Evolutionary conservation across 2,329 filamentous ascomycete species (phyloP).

Genomic region (Cladophialophora chaetospira): DNA sequence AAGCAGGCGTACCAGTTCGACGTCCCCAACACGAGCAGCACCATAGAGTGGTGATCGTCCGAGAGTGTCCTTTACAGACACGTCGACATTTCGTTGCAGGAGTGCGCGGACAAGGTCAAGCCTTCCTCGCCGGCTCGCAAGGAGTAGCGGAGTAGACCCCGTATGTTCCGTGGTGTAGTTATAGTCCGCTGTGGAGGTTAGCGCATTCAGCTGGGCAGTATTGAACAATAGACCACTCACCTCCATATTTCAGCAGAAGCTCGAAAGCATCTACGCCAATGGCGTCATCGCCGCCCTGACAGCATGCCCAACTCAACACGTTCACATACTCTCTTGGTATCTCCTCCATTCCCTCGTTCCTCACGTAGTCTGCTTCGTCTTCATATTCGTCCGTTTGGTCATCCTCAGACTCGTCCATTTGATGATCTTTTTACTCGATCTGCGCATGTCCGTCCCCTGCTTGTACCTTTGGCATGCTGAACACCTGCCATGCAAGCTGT

Average conservation of each 20-base stretch:
- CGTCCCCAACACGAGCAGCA: not conserved
- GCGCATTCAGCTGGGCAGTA: not conserved
- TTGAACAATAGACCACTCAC: not conserved
- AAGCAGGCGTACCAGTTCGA: not conserved
- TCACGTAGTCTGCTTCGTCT: not conserved
- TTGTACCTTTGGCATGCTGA: not conserved
- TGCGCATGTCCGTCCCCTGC: not conserved
- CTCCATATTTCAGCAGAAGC: not conserved
- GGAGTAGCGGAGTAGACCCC: not conserved
- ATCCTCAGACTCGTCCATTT: not conserved
- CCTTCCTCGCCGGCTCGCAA: not conserved
- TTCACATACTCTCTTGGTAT: not conserved
- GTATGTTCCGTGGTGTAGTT: not conserved
- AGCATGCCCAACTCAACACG: not conserved
- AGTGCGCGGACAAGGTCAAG: not conserved
- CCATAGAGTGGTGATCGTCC: not conserved
- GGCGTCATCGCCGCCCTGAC: not conserved
- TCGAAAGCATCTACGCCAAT: not conserved
- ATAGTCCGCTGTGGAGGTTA: not conserved
- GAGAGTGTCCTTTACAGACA: not conserved
- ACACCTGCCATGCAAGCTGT: not conserved
- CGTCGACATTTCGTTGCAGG: not conserved
- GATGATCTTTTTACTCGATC: not conserved
- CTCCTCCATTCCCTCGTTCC: not conserved
- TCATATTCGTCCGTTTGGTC: not conserved